Evolutionary conservation across 805 yeast genomes (phyloP).

Genomic region (Starmerella asiatica): DNA sequence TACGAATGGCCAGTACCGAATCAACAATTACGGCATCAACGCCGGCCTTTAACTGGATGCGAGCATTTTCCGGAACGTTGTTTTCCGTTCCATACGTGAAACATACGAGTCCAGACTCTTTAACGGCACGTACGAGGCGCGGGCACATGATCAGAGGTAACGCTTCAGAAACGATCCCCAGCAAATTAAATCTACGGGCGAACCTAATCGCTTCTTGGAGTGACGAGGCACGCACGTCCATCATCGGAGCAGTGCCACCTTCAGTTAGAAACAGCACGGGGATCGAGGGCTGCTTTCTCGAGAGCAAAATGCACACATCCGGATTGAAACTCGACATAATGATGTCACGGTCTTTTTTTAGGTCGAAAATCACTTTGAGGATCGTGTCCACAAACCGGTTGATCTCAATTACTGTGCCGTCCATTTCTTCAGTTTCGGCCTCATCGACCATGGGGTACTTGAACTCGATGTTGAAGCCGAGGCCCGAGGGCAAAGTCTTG

Average conservation of each 20-base stretch:
- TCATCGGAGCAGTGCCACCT: conserved; percentile 72
- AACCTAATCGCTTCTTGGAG: conserved; percentile 84
- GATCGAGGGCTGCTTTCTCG: conserved; percentile 84
- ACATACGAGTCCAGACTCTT: conserved; percentile 80
- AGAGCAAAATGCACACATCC: conserved; percentile 70
- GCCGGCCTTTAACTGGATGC: conserved; percentile 79
- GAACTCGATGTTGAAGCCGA: conserved; percentile 89
- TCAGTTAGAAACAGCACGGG: conserved; percentile 87
- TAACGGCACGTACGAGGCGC: conserved; percentile 77
- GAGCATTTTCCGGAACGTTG: conserved; percentile 72
- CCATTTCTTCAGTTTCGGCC: conserved; percentile 78
- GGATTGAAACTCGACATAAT: conserved; percentile 92
- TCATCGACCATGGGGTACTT: conserved; percentile 94
- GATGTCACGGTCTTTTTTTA: conserved; percentile 67
- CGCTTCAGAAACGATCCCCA: conserved; percentile 87
- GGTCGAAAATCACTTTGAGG: conserved; percentile 61
- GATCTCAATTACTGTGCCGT: conserved; percentile 66
- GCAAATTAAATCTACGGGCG: conserved; percentile 76
- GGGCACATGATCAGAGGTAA: conserved; percentile 80
- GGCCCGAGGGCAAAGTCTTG: conserved; percentile 61
- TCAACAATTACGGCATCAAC: conserved; percentile 98
- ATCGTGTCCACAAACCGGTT: conserved; percentile 84
- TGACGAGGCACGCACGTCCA: conserved; percentile 76
- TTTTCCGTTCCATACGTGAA: conserved; percentile 80
- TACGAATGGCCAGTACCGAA: conserved; percentile 82